These are phyloP conservation scores for Collybia sp. DNA, from an alignment of 768 basidiomycete genomes.

Conservation along the genomic window DNA sequence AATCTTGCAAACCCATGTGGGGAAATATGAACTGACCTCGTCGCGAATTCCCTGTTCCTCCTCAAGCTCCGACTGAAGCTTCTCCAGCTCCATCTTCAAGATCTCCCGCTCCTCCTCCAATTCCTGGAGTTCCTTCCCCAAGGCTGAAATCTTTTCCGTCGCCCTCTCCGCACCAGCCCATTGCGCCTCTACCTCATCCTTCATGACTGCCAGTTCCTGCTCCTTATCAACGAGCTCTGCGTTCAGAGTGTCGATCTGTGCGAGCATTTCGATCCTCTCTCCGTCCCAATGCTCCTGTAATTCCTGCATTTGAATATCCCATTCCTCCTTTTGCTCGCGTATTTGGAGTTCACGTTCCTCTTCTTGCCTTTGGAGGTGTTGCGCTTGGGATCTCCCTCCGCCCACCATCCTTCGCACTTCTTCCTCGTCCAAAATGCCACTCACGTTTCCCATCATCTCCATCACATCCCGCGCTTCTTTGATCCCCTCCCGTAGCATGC, in stretches of 20 bases:
- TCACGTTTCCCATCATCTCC: constrained; percentile 48
- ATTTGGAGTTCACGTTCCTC: not conserved
- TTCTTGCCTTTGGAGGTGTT: no score
- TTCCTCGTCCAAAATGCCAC: constrained; percentile 35
- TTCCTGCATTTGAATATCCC: constrained; percentile 32
- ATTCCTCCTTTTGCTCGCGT: constrained; percentile 17
- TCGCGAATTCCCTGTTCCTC: constrained; percentile 53
- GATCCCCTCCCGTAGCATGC: constrained; percentile 49
- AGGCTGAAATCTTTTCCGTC: constrained; percentile 38
- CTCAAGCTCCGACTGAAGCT: constrained; percentile 35
- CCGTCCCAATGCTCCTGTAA: constrained; percentile 37
- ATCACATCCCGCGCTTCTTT: constrained; percentile 56
- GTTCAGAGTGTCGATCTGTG: constrained; percentile 35
- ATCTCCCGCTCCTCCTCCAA: no score
- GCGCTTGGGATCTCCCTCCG: constrained; percentile 17
- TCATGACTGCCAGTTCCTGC: constrained; percentile 37
- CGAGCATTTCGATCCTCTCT: constrained; percentile 42
- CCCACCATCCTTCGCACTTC: constrained; percentile 37
- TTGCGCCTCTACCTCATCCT: constrained; percentile 65
- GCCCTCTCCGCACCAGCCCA: constrained; percentile 61
- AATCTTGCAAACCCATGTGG: not conserved
- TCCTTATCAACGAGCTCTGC: constrained; percentile 38
- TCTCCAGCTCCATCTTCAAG: constrained; percentile 24
- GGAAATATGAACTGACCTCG: constrained; percentile 42
- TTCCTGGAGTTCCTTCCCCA: constrained; percentile 24